These are phyloP conservation scores for Candida railenensis DNA, from an alignment of 805 yeast genomes.

Conservation along the genomic window DNA sequence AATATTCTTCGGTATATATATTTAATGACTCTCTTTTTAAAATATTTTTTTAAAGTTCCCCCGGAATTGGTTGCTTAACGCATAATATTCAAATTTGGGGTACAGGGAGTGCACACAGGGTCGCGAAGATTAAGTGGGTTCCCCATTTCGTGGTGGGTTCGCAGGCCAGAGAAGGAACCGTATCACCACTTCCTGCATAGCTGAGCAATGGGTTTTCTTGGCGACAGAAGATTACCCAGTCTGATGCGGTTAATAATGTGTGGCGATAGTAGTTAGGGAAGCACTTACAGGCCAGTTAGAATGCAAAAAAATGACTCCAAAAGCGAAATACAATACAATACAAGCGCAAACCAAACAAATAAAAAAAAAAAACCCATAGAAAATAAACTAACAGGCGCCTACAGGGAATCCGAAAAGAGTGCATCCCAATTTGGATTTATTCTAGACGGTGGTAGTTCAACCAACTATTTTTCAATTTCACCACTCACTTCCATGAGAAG, in stretches of 20 bases:
- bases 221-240: too few species aligned
- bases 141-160: background rate
- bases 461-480: too few species aligned
- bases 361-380: background rate
- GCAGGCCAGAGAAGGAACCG: background rate
- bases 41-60: background rate
- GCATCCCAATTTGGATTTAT: background rate
- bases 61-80: background rate
- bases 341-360: too few species aligned
- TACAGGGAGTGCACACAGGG: background rate
- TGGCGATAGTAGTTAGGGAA: background rate
- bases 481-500: too few species aligned
- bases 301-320: too few species aligned
- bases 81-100: background rate
- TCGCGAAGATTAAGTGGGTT: background rate
- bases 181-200: background rate
- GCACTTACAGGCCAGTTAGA: too few species aligned
- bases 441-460: background rate
- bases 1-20: background rate
- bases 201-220: background rate
- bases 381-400: background rate
- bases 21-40: background rate
- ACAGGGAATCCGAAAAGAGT: background rate
- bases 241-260: background rate
- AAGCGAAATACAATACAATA: too few species aligned